phyloP scores from a whole-genome alignment of 2,329 filamentous ascomycete genomes.

The Alternaria sp. region DNA sequence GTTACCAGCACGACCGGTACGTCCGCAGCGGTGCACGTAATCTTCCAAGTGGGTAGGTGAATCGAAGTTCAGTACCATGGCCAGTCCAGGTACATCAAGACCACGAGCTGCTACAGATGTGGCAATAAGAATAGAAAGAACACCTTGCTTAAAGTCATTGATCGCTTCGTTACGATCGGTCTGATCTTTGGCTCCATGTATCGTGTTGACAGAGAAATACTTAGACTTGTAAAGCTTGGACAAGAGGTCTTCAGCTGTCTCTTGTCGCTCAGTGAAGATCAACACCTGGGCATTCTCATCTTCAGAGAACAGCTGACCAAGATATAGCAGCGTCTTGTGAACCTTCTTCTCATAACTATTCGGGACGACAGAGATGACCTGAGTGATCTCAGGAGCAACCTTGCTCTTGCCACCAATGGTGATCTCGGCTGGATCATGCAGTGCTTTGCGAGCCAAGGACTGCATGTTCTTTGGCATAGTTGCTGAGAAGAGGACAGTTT shows the following conservation, averaged over 20 bases:
- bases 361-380: conserved; percentile 79
- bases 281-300: conserved; percentile 91
- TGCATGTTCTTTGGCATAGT: conserved; percentile 96
- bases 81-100: conserved; percentile 93
- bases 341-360: conserved; percentile 77
- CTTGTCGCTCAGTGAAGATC: conserved; percentile 91
- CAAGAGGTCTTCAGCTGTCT: conserved; percentile 63
- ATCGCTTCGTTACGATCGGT: conserved; percentile 47
- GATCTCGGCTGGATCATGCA: conserved; percentile 87
- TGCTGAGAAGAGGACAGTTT: conserved; percentile 95
- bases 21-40: conserved; percentile 92
- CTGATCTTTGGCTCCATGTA: conserved; percentile 76
- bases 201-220: conserved; percentile 67
- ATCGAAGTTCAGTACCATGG: conserved; percentile 95
- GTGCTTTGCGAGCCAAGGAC: conserved; percentile 84
- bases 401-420: conserved; percentile 84
- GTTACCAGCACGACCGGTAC: conserved; percentile 93
- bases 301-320: conserved; percentile 84
- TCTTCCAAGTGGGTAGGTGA: conserved; percentile 94
- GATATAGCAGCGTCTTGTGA: conserved; percentile 79
- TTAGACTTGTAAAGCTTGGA: conserved; percentile 41
- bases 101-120: conserved; percentile 96
- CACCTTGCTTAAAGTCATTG: conserved; percentile 65
- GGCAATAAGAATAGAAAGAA: conserved; percentile 88
- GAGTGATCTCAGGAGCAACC: conserved; percentile 78